Conservation (phyloP, 805 yeast species). For the Saturnispora galanensis region DNA sequence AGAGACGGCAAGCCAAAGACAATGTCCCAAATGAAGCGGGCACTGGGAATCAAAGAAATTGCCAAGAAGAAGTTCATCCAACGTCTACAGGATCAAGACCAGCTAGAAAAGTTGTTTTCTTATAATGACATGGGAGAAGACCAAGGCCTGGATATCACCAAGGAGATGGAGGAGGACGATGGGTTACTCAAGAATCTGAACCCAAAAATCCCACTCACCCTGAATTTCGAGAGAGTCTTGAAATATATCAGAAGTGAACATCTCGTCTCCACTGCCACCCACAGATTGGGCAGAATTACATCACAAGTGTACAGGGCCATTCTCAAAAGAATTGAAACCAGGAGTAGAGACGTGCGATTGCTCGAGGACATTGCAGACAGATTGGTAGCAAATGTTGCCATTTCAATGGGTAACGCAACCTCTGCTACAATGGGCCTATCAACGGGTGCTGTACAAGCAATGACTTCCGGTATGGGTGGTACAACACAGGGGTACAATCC, state of each 20-base stretch:
- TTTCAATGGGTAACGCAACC: slow-evolving; percentile 11
- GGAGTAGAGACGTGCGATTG: slow-evolving; percentile 26
- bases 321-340: slow-evolving; percentile 48
- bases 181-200: slow-evolving; percentile 32
- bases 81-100: slow-evolving; percentile 2
- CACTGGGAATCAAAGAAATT: slow-evolving; percentile 51
- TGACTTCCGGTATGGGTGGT: slow-evolving; percentile 9
- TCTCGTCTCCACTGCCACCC: slow-evolving; percentile 50
- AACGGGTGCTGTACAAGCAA: slow-evolving; percentile 7
- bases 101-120: slow-evolving; percentile 1
- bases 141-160: slow-evolving; percentile 1
- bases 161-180: not conserved
- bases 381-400: slow-evolving; percentile 24
- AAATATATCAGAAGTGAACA: slow-evolving; percentile 57
- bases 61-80: slow-evolving; percentile 30
- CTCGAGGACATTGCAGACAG: slow-evolving; percentile 17
- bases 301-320: slow-evolving; percentile 53
- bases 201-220: slow-evolving; percentile 41
- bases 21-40: slow-evolving; percentile 45
- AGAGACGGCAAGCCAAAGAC: slow-evolving; percentile 13
- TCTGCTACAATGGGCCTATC: slow-evolving; percentile 12
- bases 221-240: slow-evolving; percentile 58
- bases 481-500: slow-evolving; percentile 28
- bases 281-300: slow-evolving; percentile 61
- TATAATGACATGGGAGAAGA: slow-evolving; percentile 8